Evolutionary conservation across 257 asterid genomes (phyloP).

Genomic region (Solanum lignicaule): DNA sequence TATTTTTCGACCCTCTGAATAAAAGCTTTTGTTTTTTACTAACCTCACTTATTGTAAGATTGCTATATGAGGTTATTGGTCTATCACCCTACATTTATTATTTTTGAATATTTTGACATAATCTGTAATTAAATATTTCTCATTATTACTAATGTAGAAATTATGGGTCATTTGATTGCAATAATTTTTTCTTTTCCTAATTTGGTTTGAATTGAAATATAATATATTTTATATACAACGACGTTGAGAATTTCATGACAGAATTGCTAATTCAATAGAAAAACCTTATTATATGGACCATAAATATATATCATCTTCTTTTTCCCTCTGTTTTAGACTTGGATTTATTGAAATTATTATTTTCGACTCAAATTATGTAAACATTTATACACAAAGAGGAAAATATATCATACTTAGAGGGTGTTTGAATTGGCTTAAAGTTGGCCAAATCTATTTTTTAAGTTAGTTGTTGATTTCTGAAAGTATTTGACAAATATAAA

Average conservation of each 20-base stretch:
- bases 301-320: background rate
- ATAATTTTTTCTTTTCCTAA: background rate
- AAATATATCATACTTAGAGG: background rate
- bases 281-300: background rate
- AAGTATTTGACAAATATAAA: too few species aligned
- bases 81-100: background rate
- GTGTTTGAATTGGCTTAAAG: too few species aligned
- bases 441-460: too few species aligned
- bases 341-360: background rate
- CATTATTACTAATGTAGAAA: background rate
- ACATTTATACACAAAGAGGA: background rate
- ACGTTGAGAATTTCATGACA: background rate
- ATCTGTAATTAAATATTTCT: background rate
- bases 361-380: background rate
- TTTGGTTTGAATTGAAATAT: background rate
- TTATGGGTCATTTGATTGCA: background rate
- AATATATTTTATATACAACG: background rate
- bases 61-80: background rate
- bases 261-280: background rate
- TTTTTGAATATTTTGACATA: background rate
- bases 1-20: too few species aligned
- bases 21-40: too few species aligned
- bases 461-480: too few species aligned
- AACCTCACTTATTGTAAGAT: background rate
- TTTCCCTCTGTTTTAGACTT: background rate